These are phyloP conservation scores for Allomyces javanicus DNA, from an alignment of 192 early-diverging fungal species.

Conservation along the genomic window DNA sequence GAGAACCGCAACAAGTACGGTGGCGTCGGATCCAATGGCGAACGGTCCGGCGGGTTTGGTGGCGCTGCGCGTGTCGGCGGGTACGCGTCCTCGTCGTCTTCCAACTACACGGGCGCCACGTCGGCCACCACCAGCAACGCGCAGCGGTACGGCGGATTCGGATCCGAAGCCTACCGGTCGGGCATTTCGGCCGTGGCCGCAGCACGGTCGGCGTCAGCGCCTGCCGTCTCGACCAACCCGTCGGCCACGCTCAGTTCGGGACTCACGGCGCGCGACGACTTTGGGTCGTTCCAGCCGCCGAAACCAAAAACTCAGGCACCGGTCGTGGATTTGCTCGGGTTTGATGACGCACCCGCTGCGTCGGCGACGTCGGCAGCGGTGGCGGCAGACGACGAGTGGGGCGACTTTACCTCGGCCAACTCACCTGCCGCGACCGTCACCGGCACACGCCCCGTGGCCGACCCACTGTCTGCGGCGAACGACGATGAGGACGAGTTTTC, in stretches of 20 bases:
- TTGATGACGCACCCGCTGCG: background rate
- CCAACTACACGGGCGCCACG: too few species aligned
- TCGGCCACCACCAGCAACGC: too few species aligned
- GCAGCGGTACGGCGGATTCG: too few species aligned
- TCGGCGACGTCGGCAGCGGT: background rate
- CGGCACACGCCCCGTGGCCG: background rate
- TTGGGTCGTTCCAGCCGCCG: too few species aligned
- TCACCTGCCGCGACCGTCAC: background rate
- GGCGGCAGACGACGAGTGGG: background rate
- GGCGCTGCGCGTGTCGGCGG: slow-evolving; percentile 1
- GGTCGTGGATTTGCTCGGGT: background rate
- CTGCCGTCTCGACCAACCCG: too few species aligned
- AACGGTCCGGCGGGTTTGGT: slow-evolving; percentile 9
- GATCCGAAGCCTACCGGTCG: too few species aligned
- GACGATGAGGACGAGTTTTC: background rate
- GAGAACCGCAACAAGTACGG: slow-evolving; percentile 77
- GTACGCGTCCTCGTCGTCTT: too few species aligned
- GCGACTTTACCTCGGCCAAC: background rate
- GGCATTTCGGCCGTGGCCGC: too few species aligned
- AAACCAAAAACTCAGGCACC: background rate
- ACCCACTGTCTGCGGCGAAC: too few species aligned
- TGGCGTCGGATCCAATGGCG: slow-evolving; percentile 39
- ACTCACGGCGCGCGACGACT: too few species aligned
- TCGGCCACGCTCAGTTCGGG: too few species aligned
- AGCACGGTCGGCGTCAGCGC: too few species aligned